A percentile compares a stretch with the other conserved stretches of the same genome.
phyloP scores from a whole-genome alignment of 2,329 filamentous ascomycete genomes.

The Didymella keratinophila region DNA sequence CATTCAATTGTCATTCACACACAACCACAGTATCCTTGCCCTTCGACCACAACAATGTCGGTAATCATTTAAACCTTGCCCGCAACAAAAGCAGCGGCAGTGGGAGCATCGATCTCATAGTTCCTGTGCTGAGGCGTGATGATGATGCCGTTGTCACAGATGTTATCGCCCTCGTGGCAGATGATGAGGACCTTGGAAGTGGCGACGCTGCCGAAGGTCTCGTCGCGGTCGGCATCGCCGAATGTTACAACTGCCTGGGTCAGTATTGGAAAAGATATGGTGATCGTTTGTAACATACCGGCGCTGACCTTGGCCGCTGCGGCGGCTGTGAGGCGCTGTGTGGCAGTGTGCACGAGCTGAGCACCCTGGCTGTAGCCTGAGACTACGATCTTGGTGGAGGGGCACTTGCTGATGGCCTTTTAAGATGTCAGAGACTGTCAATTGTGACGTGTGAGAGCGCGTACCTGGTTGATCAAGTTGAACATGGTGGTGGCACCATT shows the following conservation, averaged over 20 bases:
- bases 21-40: too few species aligned
- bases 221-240: constrained; percentile 47
- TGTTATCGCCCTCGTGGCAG: constrained; percentile 49
- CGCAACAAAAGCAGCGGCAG: constrained; percentile 36
- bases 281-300: constrained; percentile 20
- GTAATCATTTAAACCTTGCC: constrained; percentile 1
- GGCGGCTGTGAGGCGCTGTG: constrained; percentile 38
- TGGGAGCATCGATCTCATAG: constrained; percentile 37
- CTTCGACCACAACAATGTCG: too few species aligned
- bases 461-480: constrained; percentile 44
- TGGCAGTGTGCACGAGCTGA: constrained; percentile 57
- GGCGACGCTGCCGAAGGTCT: constrained; percentile 40
- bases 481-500: constrained; percentile 56
- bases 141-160: constrained; percentile 41
- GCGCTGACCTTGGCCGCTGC: constrained; percentile 34
- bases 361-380: constrained; percentile 50
- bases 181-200: constrained; percentile 45
- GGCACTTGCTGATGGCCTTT: constrained; percentile 34
- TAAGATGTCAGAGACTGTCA: background rate
- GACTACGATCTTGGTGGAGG: constrained; percentile 42
- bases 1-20: too few species aligned
- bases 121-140: constrained; percentile 36
- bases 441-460: constrained; percentile 27
- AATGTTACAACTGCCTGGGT: constrained; percentile 43
- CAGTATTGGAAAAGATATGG: background rate